Evolutionary conservation across 2,329 filamentous ascomycete genomes (phyloP), one percentile per base, ranked within the genome.

Genomic region (Thyridium curvatum): DNA sequence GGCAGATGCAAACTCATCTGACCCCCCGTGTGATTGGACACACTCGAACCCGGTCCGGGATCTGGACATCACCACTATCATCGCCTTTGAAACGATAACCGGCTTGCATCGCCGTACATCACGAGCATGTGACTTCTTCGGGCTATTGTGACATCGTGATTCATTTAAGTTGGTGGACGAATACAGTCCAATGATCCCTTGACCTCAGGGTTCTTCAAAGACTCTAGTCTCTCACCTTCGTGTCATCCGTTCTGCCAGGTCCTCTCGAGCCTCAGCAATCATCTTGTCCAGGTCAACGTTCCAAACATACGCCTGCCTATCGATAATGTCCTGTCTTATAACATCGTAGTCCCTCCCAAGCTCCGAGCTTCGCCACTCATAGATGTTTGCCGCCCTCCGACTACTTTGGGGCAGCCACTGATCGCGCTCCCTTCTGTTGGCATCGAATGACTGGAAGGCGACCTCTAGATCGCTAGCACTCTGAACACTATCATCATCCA

Each of bases 391-490:
- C 14, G 62, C 62, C 13, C 71, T 58, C 32, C 61, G 61, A 40
- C 73, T 77, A 36, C 64, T 76, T 5, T 61, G 55, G 0, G 77
- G 71, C 0, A 77, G 52, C 51, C 63, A 65, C 41, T 74, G 69
- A 8, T 62, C 66, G 8, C 74, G 55, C 9, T 68, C 62, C 3
- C 73, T 58, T 1, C 77, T 59, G 4, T 68, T 56, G 9, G 52
- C 55, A 44, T 79, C 72, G 33, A 72, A 79, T 0, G 65, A 66
- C n/a, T 58, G 56, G 34, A 80, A 76, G 0, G 62, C 74, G 0
- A 57, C 59, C 6, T 62, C 54, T 0, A 72, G 52, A 8, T 70
- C 61, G 0, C 48, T 41, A 0, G 47, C 42, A 0, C 44, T 54
- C 0, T 45, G 41, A 3, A 68, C 57, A 10, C 61, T 47, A 0